Evolutionary conservation across 495 filamentous ascomycete genomes (phyloP).

Genomic region (Penicillium riverlandense): DNA sequence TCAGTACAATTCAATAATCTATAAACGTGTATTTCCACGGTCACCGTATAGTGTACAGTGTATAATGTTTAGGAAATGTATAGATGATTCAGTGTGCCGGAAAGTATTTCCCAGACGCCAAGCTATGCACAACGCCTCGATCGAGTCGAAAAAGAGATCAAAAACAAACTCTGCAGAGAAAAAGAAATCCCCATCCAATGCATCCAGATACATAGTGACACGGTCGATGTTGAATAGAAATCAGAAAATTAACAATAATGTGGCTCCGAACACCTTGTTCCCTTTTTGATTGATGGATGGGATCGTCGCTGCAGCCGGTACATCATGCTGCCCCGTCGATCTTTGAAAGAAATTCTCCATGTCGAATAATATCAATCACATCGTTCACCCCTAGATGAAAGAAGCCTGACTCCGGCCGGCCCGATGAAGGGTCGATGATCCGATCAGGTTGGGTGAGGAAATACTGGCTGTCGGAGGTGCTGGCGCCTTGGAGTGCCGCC

Average conservation of each 20-base stretch:
- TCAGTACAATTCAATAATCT: no score
- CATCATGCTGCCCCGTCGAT: not conserved
- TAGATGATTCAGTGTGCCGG: no score
- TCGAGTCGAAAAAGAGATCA: not conserved
- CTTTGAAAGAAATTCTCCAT: not conserved
- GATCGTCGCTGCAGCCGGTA: conserved; percentile 2
- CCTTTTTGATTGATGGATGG: not conserved
- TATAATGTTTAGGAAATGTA: no score
- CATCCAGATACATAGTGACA: not conserved
- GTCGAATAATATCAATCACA: not conserved
- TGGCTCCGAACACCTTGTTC: not conserved
- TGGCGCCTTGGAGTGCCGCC: conserved; percentile 9
- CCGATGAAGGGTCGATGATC: conserved; percentile 23
- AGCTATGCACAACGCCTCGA: conserved; percentile 17
- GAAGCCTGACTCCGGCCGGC: conserved; percentile 7
- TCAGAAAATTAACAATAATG: not conserved
- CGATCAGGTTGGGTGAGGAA: conserved; percentile 34
- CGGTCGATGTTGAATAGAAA: no score
- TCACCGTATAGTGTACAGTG: no score
- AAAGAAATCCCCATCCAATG: not conserved
- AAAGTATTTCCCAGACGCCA: conserved; percentile 13
- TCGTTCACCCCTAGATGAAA: conserved; percentile 6
- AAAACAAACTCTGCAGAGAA: not conserved
- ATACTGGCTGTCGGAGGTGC: conserved; percentile 14
- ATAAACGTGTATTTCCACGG: no score